Evolutionary conservation across 164 flowering plant genomes (phyloP).

Genomic region (Chimonanthus salicifolius): DNA sequence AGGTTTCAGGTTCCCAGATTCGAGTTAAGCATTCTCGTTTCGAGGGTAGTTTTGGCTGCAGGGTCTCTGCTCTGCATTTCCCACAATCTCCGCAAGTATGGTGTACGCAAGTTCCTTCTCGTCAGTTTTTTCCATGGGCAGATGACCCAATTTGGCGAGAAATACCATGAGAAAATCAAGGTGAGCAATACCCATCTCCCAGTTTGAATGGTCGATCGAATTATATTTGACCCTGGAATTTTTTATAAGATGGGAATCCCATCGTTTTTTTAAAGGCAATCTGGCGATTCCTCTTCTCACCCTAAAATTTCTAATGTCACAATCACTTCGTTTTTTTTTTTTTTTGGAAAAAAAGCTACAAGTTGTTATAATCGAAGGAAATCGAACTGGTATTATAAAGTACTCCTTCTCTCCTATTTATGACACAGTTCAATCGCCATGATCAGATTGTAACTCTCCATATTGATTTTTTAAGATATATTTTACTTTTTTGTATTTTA

Average conservation of each 20-base stretch:
- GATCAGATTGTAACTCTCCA: too few relatives aligned
- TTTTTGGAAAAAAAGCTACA: too few relatives aligned
- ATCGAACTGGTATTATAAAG: too few relatives aligned
- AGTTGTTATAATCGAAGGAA: too few relatives aligned
- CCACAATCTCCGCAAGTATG: conserved; percentile 62
- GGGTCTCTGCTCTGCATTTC: conserved; percentile 68
- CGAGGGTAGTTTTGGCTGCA: conserved; percentile 60
- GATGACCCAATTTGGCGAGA: conserved; percentile 33
- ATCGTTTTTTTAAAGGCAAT: background rate
- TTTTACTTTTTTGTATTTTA: too few relatives aligned
- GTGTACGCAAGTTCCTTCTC: conserved; percentile 68
- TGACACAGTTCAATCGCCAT: too few relatives aligned
- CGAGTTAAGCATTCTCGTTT: conserved; percentile 59
- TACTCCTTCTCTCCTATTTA: too few relatives aligned
- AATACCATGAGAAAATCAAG: conserved; percentile 50
- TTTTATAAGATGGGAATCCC: background rate
- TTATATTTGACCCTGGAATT: background rate
- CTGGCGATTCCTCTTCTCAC: background rate
- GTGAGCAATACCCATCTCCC: conserved; percentile 27
- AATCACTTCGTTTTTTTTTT: too few relatives aligned
- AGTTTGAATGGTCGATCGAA: background rate
- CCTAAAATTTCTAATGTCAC: too few relatives aligned
- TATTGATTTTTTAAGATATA: too few relatives aligned
- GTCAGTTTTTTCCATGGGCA: conserved; percentile 64
- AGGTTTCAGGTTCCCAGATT: conserved; percentile 45